A percentile compares a stretch with the other conserved stretches of the same genome.
phyloP scores from a whole-genome alignment of 768 basidiomycete species.

The Suillus luteus region DNA sequence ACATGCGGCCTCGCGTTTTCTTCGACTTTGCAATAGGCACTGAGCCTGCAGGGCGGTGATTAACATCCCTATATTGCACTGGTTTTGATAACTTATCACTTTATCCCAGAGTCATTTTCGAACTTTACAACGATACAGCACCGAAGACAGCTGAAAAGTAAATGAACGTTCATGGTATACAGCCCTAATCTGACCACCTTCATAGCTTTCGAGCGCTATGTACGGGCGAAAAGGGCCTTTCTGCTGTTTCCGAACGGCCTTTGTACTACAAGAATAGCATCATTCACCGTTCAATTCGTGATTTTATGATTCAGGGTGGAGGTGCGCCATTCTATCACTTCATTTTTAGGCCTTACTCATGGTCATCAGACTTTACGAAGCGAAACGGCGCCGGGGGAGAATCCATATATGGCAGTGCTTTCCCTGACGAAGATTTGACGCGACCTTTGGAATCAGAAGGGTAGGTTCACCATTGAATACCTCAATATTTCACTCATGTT shows the following conservation, averaged over 20 bases:
- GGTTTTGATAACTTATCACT: slow-evolving; percentile 13
- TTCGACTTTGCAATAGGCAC: slow-evolving; percentile 61
- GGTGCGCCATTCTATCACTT: slow-evolving; percentile 41
- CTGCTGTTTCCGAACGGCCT: slow-evolving; percentile 59
- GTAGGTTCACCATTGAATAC: slow-evolving; percentile 31
- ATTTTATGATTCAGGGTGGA: slow-evolving; percentile 83
- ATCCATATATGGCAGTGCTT: slow-evolving; percentile 76
- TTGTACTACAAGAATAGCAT: slow-evolving; percentile 82
- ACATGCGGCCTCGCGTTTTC: slow-evolving; percentile 58
- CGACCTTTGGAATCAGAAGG: slow-evolving; percentile 66
- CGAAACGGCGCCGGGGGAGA: slow-evolving; percentile 81
- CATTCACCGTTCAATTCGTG: slow-evolving; percentile 76
- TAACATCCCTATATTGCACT: not conserved
- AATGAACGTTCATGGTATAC: slow-evolving; percentile 18
- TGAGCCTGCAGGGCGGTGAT: slow-evolving; percentile 57
- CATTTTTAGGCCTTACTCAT: slow-evolving; percentile 7
- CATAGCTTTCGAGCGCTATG: slow-evolving; percentile 81
- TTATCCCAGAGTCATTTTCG: slow-evolving; percentile 61
- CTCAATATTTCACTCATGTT: slow-evolving; percentile 1
- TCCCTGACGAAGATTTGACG: slow-evolving; percentile 75
- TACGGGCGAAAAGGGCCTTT: slow-evolving; percentile 83
- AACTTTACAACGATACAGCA: slow-evolving; percentile 70
- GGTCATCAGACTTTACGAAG: slow-evolving; percentile 68
- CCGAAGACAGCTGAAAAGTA: slow-evolving; percentile 86
- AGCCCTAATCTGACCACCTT: slow-evolving; percentile 17